Percentiles rank a stretch among this genome's conserved stretches.
Evolutionary conservation across 192 early-diverging fungal species (phyloP).

Genomic region (Entophlyctis luteolus): DNA sequence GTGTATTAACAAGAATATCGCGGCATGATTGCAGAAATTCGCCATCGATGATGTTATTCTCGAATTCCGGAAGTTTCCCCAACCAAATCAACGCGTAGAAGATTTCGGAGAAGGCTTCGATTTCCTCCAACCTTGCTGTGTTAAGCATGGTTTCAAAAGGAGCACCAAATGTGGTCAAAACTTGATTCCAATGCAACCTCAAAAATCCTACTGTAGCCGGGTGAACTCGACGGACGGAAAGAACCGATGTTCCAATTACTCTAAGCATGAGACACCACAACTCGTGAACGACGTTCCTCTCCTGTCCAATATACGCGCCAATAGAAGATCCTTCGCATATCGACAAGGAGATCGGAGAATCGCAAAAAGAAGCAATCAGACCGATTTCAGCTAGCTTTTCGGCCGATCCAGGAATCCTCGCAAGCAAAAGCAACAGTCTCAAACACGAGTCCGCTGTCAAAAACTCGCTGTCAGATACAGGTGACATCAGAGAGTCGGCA

Average conservation of each 20-base stretch:
- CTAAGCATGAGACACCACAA: conserved; percentile 46
- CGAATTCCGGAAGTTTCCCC: background rate
- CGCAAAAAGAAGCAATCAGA: conserved; percentile 32
- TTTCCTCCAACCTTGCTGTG: conserved; percentile 7
- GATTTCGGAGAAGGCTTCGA: conserved; percentile 7
- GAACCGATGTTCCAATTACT: background rate
- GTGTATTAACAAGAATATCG: background rate
- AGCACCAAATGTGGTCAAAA: conserved; percentile 13
- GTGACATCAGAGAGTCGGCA: background rate
- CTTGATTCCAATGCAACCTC: conserved; percentile 35
- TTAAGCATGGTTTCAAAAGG: conserved; percentile 7
- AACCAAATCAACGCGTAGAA: background rate
- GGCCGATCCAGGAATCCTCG: background rate
- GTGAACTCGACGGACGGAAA: conserved; percentile 21
- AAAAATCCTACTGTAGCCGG: conserved; percentile 44
- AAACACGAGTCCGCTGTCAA: background rate
- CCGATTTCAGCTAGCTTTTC: background rate
- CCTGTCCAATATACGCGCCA: conserved; percentile 1
- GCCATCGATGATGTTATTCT: background rate
- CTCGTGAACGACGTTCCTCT: conserved; percentile 34
- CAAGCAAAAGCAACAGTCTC: conserved; percentile 9
- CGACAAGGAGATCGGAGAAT: conserved; percentile 24
- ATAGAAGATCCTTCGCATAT: conserved; percentile 11
- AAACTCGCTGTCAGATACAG: background rate
- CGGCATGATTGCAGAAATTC: background rate